Percentiles rank a stretch among this genome's conserved stretches.
Conservation (phyloP, 208 protist species). For the Leishmania guyanensis region DNA sequence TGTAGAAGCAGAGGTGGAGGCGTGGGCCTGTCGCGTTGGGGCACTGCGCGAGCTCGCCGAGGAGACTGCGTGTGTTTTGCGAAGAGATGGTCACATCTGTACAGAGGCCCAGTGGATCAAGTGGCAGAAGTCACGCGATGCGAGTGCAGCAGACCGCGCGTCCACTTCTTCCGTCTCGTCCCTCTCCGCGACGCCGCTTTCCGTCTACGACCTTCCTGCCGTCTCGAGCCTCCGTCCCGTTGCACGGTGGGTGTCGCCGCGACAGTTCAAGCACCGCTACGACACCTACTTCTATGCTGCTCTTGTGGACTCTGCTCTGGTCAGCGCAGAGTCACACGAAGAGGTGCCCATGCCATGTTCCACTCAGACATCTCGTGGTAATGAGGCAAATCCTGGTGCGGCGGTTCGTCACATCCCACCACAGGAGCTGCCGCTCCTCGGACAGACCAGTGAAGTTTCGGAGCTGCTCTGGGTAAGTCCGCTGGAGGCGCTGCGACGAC, state of each 20-base stretch:
- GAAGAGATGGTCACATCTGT: constrained; percentile 19
- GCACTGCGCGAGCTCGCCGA: constrained; percentile 60
- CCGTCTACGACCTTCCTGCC: constrained; percentile 23
- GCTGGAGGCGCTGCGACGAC: constrained; percentile 41
- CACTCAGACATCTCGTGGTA: not conserved
- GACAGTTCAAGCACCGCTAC: constrained; percentile 46
- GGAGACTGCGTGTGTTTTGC: constrained; percentile 50
- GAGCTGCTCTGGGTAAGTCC: constrained; percentile 58
- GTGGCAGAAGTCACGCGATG: not conserved
- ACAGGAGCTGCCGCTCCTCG: constrained; percentile 35
- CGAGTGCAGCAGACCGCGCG: not conserved
- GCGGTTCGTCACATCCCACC: constrained; percentile 8
- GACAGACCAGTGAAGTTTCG: constrained; percentile 40
- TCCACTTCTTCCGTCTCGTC: not conserved
- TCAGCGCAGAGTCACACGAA: not conserved
- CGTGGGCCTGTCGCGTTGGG: constrained; percentile 33
- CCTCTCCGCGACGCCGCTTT: not conserved
- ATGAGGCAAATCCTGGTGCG: not conserved
- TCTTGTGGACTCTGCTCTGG: constrained; percentile 16
- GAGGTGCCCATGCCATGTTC: not conserved
- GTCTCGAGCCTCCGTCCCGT: constrained; percentile 31
- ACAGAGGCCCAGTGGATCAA: constrained; percentile 12
- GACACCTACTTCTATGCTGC: constrained; percentile 61
- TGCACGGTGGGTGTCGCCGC: constrained; percentile 59
- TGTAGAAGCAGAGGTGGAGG: constrained; percentile 14